A percentile compares a stretch with the other conserved stretches of the same genome.
phyloP scores from a whole-genome alignment of 2,329 filamentous ascomycete species.

The Fusarium coicis region DNA sequence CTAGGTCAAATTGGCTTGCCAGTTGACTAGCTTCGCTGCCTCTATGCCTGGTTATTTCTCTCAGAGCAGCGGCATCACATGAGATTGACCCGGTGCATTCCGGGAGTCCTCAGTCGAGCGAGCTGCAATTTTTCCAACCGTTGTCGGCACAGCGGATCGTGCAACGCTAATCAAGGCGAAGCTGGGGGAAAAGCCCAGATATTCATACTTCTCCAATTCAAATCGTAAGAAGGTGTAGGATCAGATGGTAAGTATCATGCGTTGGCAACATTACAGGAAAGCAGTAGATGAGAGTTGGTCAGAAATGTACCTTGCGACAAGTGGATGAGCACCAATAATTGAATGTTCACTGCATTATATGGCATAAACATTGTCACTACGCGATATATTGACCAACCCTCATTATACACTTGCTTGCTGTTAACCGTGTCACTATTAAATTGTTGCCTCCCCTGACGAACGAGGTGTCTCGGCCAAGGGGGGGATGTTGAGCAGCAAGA shows the following conservation, averaged over 20 bases:
- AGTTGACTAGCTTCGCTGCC: neutral
- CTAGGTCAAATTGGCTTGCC: neutral
- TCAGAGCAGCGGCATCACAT: too few species aligned
- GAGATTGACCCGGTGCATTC: neutral
- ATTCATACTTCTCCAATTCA: too few species aligned
- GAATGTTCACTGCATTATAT: rapidly evolving
- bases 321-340: rapidly evolving
- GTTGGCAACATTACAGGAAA: neutral
- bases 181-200: neutral
- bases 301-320: neutral
- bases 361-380: rapidly evolving
- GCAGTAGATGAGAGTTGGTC: rapidly evolving
- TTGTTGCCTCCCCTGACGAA: rapidly evolving
- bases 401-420: rapidly evolving
- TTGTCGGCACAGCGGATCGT: rapidly evolving
- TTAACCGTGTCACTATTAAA: rapidly evolving
- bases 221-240: rapidly evolving
- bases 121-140: neutral
- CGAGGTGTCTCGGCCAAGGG: rapidly evolving
- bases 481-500: rapidly evolving
- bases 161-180: too few species aligned
- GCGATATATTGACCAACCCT: rapidly evolving
- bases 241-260: rapidly evolving
- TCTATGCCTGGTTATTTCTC: neutral
- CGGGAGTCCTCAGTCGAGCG: rapidly evolving